Conservation (phyloP, 208 protist genomes). For the Trypanosoma caninum region DNA sequence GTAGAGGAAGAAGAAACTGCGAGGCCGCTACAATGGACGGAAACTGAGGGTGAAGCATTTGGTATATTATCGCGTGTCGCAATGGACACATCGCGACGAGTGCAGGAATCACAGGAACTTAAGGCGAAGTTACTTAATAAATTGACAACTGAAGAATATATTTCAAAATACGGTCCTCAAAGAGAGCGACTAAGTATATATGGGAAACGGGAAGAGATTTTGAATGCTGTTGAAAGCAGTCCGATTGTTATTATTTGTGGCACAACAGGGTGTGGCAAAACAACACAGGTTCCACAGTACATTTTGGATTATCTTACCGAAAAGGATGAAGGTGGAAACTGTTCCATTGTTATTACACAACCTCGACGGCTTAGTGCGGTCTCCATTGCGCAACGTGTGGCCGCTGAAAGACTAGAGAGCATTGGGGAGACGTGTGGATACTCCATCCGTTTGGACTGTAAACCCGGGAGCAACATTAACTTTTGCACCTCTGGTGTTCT, state of each 20-base stretch:
- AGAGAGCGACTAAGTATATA: slow-evolving; percentile 72
- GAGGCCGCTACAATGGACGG: slow-evolving; percentile 7
- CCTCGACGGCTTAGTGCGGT: slow-evolving; percentile 98
- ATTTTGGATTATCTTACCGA: slow-evolving; percentile 87
- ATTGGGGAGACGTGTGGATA: slow-evolving; percentile 98
- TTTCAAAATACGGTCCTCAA: slow-evolving; percentile 52
- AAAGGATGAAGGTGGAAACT: slow-evolving; percentile 48
- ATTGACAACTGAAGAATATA: slow-evolving; percentile 57
- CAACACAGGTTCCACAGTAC: slow-evolving; percentile 96
- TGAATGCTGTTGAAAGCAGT: slow-evolving; percentile 62
- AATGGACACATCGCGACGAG: slow-evolving; percentile 21
- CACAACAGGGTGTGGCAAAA: slow-evolving; percentile 97
- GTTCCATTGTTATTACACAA: slow-evolving; percentile 94
- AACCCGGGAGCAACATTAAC: slow-evolving; percentile 92
- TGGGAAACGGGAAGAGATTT: slow-evolving; percentile 60
- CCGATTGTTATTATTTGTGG: slow-evolving; percentile 92
- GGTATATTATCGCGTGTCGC: slow-evolving; percentile 22
- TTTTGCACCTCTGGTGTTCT: slow-evolving; percentile 99
- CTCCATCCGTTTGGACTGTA: slow-evolving; percentile 97
- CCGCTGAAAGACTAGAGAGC: slow-evolving; percentile 94
- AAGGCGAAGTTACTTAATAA: slow-evolving; percentile 32
- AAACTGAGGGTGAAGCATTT: slow-evolving; percentile 9
- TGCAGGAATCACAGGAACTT: slow-evolving; percentile 48
- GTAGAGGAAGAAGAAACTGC: slow-evolving; percentile 23
- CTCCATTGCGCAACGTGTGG: slow-evolving; percentile 97